Conservation (phyloP, 495 filamentous ascomycete genomes). For the Aspergillus cristatus region DNA sequence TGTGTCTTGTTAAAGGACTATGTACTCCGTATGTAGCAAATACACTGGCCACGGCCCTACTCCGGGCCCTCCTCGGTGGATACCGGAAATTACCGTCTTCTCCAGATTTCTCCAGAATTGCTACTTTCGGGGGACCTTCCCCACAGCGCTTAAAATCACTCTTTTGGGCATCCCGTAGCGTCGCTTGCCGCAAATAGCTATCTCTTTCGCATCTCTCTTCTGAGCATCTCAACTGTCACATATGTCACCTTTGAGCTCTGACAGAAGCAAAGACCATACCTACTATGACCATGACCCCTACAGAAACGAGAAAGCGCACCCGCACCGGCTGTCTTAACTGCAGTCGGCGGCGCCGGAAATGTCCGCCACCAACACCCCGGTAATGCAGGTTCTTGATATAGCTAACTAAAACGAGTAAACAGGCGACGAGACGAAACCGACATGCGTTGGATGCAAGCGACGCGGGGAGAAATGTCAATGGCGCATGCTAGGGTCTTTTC, state of each 20-base stretch:
- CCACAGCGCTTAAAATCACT: conserved; percentile 15
- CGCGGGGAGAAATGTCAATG: conserved; percentile 24
- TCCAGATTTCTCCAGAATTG: too few relatives aligned
- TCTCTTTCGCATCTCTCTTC: neutral
- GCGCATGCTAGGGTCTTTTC: conserved; percentile 26
- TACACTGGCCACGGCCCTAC: too few relatives aligned
- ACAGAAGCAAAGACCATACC: too few relatives aligned
- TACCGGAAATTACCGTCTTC: neutral
- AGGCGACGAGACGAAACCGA: conserved; percentile 23
- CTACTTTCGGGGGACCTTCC: too few relatives aligned
- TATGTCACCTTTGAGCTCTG: too few relatives aligned
- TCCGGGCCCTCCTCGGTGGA: conserved; percentile 2
- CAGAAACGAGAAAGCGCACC: conserved; percentile 17
- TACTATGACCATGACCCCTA: conserved; percentile 4
- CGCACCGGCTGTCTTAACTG: conserved; percentile 27
- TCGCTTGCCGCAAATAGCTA: too few relatives aligned
- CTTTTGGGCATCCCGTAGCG: conserved; percentile 6
- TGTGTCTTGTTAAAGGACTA: neutral
- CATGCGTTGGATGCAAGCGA: conserved; percentile 22
- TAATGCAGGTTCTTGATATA: neutral
- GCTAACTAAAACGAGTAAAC: neutral
- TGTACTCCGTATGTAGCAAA: too few relatives aligned
- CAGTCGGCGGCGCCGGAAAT: conserved; percentile 24
- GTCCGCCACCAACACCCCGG: conserved; percentile 3
- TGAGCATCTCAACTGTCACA: too few relatives aligned